Conservation (phyloP, 495 filamentous ascomycete genomes). For the Aspergillus steynii region DNA sequence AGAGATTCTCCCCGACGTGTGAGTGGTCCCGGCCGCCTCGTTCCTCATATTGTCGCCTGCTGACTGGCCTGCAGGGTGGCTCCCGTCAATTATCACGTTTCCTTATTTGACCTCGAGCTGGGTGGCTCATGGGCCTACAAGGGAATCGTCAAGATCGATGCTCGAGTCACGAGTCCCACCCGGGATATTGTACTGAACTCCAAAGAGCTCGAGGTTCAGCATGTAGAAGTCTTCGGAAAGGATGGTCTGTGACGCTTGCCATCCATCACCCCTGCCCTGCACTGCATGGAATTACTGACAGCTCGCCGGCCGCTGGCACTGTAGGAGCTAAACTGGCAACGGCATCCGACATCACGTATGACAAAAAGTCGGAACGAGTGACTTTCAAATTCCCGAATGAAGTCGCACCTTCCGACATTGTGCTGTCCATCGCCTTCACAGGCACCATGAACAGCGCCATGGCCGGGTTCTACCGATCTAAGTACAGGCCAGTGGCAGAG, state of each 20-base stretch:
- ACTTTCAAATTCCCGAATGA: conserved; percentile 70
- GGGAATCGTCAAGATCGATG: conserved; percentile 68
- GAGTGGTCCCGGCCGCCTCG: conserved; percentile 19
- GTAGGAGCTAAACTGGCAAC: conserved; percentile 46
- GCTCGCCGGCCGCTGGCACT: not conserved
- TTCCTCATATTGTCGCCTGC: too few relatives aligned
- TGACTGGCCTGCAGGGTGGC: conserved; percentile 58
- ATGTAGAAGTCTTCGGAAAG: conserved; percentile 33
- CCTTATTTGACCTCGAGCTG: conserved; percentile 75
- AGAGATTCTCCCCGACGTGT: conserved; percentile 55
- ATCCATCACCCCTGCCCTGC: not conserved
- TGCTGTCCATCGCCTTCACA: conserved; percentile 73
- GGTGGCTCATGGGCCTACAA: conserved; percentile 74
- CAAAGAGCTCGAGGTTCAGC: conserved; percentile 45
- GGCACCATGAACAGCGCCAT: conserved; percentile 92
- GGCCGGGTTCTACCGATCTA: conserved; percentile 94
- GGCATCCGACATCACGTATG: conserved; percentile 68
- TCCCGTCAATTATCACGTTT: conserved; percentile 82
- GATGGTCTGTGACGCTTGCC: conserved; percentile 28
- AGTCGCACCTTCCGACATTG: conserved; percentile 58
- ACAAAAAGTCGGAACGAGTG: conserved; percentile 76
- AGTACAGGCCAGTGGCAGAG: conserved; percentile 79
- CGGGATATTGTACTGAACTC: conserved; percentile 75
- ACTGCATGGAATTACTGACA: conserved; percentile 12
- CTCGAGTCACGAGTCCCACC: conserved; percentile 60